Evolutionary conservation across 2,329 filamentous ascomycete genomes (phyloP).

Genomic region (Madurella fahalii): DNA sequence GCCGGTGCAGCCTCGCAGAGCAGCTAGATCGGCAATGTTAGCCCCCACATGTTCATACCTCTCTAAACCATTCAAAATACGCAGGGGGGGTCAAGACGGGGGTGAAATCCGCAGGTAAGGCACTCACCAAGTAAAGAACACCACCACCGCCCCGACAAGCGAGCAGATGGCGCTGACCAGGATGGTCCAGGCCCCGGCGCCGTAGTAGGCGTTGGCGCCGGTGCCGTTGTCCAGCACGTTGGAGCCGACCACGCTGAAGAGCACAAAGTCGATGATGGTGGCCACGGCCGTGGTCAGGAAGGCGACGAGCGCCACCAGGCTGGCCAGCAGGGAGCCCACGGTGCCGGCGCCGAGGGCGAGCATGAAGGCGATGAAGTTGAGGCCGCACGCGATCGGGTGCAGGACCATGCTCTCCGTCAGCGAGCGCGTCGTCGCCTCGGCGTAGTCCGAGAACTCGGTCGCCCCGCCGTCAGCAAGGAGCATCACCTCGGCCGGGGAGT

Average conservation of each 20-base stretch:
- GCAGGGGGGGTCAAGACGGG: too few relatives aligned
- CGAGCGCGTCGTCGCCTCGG: slow-evolving; percentile 41
- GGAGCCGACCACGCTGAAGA: slow-evolving; percentile 50
- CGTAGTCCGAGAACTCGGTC: slow-evolving; percentile 39
- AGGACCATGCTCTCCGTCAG: slow-evolving; percentile 59
- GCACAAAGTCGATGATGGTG: slow-evolving; percentile 54
- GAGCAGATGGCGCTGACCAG: slow-evolving; percentile 53
- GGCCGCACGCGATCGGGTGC: slow-evolving; percentile 55
- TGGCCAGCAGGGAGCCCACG: slow-evolving; percentile 48
- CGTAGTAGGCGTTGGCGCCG: slow-evolving; percentile 45
- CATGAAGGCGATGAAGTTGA: slow-evolving; percentile 57
- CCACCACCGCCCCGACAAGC: slow-evolving; percentile 51
- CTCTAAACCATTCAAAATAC: too few relatives aligned
- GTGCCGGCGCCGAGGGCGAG: slow-evolving; percentile 49
- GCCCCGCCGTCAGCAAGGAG: slow-evolving; percentile 29
- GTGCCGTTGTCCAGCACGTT: slow-evolving; percentile 46
- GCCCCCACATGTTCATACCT: too few relatives aligned
- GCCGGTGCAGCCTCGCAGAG: slow-evolving; percentile 42
- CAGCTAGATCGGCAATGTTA: not conserved
- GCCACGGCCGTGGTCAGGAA: slow-evolving; percentile 47
- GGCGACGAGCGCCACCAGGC: slow-evolving; percentile 45
- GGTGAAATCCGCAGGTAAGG: too few relatives aligned
- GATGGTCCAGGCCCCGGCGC: slow-evolving; percentile 55
- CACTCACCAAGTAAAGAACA: slow-evolving; percentile 58
- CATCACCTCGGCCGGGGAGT: slow-evolving; percentile 49